Conservation (phyloP, 495 filamentous ascomycete genomes). For the Aspergillus ellipticus region DNA sequence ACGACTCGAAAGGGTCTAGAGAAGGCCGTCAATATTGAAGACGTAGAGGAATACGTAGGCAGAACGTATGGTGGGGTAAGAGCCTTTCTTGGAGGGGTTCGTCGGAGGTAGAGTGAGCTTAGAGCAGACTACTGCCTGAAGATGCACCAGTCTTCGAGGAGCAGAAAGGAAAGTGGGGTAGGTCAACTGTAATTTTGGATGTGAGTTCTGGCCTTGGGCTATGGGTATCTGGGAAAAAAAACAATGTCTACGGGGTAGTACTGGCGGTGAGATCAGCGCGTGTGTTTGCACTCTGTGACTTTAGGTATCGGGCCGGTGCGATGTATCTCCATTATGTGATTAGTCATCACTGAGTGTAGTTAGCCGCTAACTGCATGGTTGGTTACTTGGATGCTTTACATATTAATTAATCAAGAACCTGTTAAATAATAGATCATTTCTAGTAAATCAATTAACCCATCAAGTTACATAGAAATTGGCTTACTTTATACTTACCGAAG, state of each 20-base stretch:
- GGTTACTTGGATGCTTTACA: background rate
- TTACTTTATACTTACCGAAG: too few species aligned
- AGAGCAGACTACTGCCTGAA: slow-evolving; percentile 10
- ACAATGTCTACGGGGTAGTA: slow-evolving; percentile 8
- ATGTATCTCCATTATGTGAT: slow-evolving; percentile 7
- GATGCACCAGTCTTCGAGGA: slow-evolving; percentile 7
- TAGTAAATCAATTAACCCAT: too few species aligned
- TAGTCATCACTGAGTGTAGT: slow-evolving; percentile 10
- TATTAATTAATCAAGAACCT: too few species aligned
- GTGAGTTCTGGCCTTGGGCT: slow-evolving; percentile 4
- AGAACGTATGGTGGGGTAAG: slow-evolving; percentile 33
- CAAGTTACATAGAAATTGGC: too few species aligned
- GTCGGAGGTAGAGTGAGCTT: slow-evolving; percentile 15
- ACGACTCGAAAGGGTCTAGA: background rate
- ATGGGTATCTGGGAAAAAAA: slow-evolving; percentile 9
- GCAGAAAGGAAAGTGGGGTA: slow-evolving; percentile 10
- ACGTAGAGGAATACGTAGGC: slow-evolving; percentile 11
- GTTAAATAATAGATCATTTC: too few species aligned
- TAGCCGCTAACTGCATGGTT: background rate
- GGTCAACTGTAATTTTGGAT: slow-evolving; percentile 1
- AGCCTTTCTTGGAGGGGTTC: slow-evolving; percentile 26
- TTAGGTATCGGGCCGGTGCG: slow-evolving; percentile 9
- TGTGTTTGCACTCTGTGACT: slow-evolving; percentile 12
- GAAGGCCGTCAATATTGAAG: slow-evolving; percentile 5
- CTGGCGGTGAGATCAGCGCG: slow-evolving; percentile 33